Conservation (phyloP, 192 early-diverging fungal genomes). For the Ambispora gerdemannii region DNA sequence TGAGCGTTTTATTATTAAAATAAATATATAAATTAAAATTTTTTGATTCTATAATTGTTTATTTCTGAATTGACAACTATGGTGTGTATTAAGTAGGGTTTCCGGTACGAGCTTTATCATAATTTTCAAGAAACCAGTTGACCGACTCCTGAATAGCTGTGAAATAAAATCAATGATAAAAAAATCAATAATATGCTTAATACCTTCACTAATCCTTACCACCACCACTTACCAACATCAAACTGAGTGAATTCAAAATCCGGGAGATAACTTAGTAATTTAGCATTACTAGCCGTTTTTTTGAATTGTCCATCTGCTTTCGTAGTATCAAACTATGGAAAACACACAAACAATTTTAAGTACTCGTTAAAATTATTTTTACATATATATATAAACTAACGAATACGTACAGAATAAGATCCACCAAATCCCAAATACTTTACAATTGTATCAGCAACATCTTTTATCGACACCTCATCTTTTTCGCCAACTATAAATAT, state of each 20-base stretch:
- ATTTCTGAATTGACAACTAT: too few species aligned
- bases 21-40: too few species aligned
- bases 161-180: background rate
- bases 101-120: slow-evolving; percentile 43
- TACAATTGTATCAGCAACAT: slow-evolving; percentile 75
- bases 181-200: background rate
- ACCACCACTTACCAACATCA: slow-evolving; percentile 50
- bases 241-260: slow-evolving; percentile 80
- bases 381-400: background rate
- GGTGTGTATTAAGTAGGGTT: too few species aligned
- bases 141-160: slow-evolving; percentile 65
- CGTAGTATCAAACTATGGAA: slow-evolving; percentile 60
- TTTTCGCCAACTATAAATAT: slow-evolving; percentile 60
- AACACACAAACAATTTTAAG: background rate
- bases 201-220: background rate
- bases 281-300: slow-evolving; percentile 81
- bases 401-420: slow-evolving; percentile 43
- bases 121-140: slow-evolving; percentile 72
- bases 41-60: too few species aligned
- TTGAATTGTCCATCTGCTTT: slow-evolving; percentile 79
- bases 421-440: slow-evolving; percentile 65
- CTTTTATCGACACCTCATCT: slow-evolving; percentile 75
- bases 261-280: slow-evolving; percentile 64
- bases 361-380: background rate
- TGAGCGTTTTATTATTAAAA: too few species aligned